These are phyloP conservation scores for Pichia sp. DNA, from an alignment of 1,139 yeast genomes.

Conservation along the genomic window DNA sequence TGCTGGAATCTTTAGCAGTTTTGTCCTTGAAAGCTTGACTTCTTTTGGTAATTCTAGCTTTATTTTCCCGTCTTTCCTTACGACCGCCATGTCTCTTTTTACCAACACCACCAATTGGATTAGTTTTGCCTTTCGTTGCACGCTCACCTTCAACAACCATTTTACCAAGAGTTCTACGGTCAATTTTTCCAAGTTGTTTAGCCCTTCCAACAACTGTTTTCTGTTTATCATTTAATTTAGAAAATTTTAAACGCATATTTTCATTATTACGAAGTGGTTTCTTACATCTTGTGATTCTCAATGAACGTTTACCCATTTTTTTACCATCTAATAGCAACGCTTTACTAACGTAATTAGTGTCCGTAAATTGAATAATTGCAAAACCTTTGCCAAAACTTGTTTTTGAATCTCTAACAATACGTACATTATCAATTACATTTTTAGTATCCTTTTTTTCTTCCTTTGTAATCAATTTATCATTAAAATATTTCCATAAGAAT, in stretches of 20 bases:
- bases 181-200: slow-evolving; percentile 70
- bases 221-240: slow-evolving; percentile 50
- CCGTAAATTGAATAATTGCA: slow-evolving; percentile 89
- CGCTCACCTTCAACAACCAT: slow-evolving; percentile 69
- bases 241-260: slow-evolving; percentile 23
- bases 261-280: slow-evolving; percentile 31
- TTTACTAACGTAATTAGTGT: slow-evolving; percentile 71
- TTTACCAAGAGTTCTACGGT: slow-evolving; percentile 59
- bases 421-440: slow-evolving; percentile 56
- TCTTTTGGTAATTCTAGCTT: slow-evolving; percentile 56
- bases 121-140: slow-evolving; percentile 56
- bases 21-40: slow-evolving; percentile 50
- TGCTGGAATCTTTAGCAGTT: neutral
- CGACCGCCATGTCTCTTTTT: slow-evolving; percentile 36
- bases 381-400: slow-evolving; percentile 97
- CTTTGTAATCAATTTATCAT: slow-evolving; percentile 27
- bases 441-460: slow-evolving; percentile 44
- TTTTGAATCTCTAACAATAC: slow-evolving; percentile 85
- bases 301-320: slow-evolving; percentile 54
- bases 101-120: slow-evolving; percentile 42
- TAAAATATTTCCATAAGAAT: slow-evolving; percentile 78
- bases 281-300: slow-evolving; percentile 78
- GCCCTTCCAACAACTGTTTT: slow-evolving; percentile 80
- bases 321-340: slow-evolving; percentile 76
- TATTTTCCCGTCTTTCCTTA: slow-evolving; percentile 19